Evolutionary conservation across 1,284 basidiomycete species (phyloP).

Genomic region (Papiliotrema laurentii): DNA sequence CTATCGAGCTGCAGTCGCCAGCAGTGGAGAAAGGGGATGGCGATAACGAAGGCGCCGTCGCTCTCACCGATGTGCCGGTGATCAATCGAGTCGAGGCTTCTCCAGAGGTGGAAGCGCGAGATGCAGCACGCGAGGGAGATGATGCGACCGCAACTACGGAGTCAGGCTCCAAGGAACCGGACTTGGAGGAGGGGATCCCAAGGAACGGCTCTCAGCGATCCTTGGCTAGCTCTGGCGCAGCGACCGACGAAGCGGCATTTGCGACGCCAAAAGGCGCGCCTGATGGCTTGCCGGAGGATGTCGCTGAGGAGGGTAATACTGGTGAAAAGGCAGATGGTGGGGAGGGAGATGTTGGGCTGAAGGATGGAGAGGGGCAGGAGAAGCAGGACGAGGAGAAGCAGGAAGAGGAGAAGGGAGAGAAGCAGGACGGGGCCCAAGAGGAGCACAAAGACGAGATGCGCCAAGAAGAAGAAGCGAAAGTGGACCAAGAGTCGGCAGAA

Average conservation of each 20-base stretch:
- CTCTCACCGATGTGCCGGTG: neutral
- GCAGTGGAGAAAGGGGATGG: neutral
- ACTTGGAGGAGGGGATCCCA: neutral
- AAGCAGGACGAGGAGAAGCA: neutral
- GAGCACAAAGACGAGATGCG: neutral
- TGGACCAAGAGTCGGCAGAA: neutral
- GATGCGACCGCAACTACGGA: neutral
- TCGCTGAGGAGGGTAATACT: too few relatives aligned
- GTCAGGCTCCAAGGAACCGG: neutral
- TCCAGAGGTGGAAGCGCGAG: slow-evolving; percentile 1
- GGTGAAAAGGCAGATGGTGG: too few relatives aligned
- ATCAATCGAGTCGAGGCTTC: slow-evolving; percentile 3
- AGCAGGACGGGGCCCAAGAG: neutral
- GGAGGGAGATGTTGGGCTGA: too few relatives aligned
- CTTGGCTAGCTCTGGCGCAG: neutral
- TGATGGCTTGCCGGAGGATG: neutral
- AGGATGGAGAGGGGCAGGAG: too few relatives aligned
- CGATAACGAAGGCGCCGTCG: neutral
- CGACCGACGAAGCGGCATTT: neutral
- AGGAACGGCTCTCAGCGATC: neutral
- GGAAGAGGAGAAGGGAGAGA: slow-evolving; percentile 1
- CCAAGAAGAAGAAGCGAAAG: neutral
- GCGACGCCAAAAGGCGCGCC: neutral
- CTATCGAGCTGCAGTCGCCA: neutral
- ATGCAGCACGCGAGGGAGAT: neutral